phyloP scores from a whole-genome alignment of 2,329 filamentous ascomycete genomes.

The Botrytis paeoniae region DNA sequence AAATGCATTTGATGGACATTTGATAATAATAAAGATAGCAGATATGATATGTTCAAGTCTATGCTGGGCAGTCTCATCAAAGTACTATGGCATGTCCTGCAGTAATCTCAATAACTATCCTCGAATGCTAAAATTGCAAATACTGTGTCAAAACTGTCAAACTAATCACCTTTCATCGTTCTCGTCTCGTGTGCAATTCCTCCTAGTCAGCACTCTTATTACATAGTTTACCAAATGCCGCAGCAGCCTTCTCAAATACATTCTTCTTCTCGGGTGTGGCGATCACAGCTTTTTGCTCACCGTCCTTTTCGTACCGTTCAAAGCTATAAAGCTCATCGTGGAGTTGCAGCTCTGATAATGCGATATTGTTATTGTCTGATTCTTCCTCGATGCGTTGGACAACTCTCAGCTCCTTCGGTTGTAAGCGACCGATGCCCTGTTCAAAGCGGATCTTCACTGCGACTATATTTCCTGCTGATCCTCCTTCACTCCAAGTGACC shows the following conservation, averaged over 20 bases:
- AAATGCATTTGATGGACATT: not conserved
- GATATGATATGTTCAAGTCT: conserved; percentile 11
- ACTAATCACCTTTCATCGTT: not conserved
- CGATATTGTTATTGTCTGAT: conserved; percentile 1
- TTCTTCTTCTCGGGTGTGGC: not conserved
- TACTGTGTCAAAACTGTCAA: conserved; percentile 8
- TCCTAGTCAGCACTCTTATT: not conserved
- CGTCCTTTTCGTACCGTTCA: conserved; percentile 7
- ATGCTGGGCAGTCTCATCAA: conserved; percentile 1
- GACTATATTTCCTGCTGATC: conserved; percentile 24
- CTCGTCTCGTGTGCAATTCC: not conserved
- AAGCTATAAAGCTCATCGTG: conserved; percentile 9
- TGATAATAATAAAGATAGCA: not conserved
- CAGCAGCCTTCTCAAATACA: conserved; percentile 3
- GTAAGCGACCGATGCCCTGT: conserved; percentile 10
- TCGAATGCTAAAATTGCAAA: conserved; percentile 6
- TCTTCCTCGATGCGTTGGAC: conserved; percentile 1
- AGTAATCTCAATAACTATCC: not conserved
- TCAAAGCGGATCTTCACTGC: conserved; percentile 24
- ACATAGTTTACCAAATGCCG: conserved; percentile 9
- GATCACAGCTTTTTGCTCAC: not conserved
- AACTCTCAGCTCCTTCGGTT: conserved; percentile 6
- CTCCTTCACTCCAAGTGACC: conserved; percentile 29
- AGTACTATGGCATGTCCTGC: conserved; percentile 2
- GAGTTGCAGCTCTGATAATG: conserved; percentile 2